A percentile compares a stretch with the other conserved stretches of the same genome.
Evolutionary conservation across 2,329 filamentous ascomycete genomes (phyloP).

Genomic region (Septoria linicola): DNA sequence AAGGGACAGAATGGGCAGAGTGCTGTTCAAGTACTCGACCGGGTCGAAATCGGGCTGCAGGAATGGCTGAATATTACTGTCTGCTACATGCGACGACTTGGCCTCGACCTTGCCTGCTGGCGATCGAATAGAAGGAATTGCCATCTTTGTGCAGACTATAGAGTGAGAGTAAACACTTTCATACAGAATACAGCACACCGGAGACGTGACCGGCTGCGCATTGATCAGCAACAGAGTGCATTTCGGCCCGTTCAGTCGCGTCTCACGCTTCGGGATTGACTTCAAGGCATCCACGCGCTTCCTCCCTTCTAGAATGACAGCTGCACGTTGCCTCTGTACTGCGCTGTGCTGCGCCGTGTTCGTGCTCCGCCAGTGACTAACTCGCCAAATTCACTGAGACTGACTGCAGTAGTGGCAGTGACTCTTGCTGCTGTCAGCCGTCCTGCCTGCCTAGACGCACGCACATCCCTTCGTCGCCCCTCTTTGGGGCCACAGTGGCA

Average conservation of each 20-base stretch:
- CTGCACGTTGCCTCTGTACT: conserved; percentile 1
- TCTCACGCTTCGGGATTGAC: neutral
- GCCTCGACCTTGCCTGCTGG: conserved; percentile 25
- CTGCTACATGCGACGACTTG: conserved; percentile 63
- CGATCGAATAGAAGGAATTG: conserved; percentile 10
- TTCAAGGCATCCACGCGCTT: conserved; percentile 12
- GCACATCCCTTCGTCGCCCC: neutral
- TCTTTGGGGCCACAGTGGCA: neutral
- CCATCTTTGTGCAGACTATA: conserved; percentile 10
- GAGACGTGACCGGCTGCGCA: too few species aligned
- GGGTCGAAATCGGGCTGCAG: conserved; percentile 75
- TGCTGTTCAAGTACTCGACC: conserved; percentile 78
- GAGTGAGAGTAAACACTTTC: neutral
- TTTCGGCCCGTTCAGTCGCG: neutral
- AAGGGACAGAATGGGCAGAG: conserved; percentile 66
- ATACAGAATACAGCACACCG: too few species aligned
- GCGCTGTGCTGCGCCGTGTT: neutral
- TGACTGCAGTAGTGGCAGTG: too few species aligned
- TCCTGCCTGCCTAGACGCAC: neutral
- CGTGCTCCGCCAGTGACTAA: too few species aligned
- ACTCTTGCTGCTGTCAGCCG: too few species aligned
- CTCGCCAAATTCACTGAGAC: too few species aligned
- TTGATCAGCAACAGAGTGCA: too few species aligned
- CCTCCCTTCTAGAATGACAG: neutral
- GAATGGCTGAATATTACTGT: conserved; percentile 73